Conservation (phyloP, 768 basidiomycete species). For the Phylloporus sp. region DNA sequence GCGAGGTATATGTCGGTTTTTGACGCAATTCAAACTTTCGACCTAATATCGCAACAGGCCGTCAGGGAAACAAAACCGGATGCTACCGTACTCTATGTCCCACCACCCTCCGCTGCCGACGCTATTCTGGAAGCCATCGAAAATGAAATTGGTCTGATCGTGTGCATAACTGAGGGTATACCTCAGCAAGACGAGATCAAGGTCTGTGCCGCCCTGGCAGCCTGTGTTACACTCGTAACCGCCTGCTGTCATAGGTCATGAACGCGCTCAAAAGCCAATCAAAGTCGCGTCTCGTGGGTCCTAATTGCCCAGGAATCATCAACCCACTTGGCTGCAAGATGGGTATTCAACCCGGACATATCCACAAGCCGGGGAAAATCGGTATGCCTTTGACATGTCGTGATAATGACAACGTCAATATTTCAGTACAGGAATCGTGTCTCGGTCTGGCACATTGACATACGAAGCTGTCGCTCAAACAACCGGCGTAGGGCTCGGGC, state of each 20-base stretch:
- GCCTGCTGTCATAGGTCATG: slow-evolving; percentile 55
- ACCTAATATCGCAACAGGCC: slow-evolving; percentile 48
- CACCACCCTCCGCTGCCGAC: slow-evolving; percentile 92
- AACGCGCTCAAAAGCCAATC: slow-evolving; percentile 93
- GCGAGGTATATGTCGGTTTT: slow-evolving; percentile 61
- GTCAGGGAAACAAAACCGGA: slow-evolving; percentile 83
- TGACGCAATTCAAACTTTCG: not conserved
- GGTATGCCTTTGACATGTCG: slow-evolving; percentile 44
- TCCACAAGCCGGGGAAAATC: slow-evolving; percentile 94
- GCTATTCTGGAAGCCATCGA: slow-evolving; percentile 99
- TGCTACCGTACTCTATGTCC: slow-evolving; percentile 95
- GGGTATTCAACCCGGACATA: slow-evolving; percentile 97
- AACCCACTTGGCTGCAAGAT: slow-evolving; percentile 98
- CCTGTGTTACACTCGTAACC: slow-evolving; percentile 1
- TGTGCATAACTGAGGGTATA: slow-evolving; percentile 98
- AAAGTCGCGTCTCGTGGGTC: slow-evolving; percentile 92
- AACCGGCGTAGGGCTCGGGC: slow-evolving; percentile 91
- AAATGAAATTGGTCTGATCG: slow-evolving; percentile 95
- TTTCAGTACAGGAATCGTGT: slow-evolving; percentile 69
- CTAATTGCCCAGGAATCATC: slow-evolving; percentile 98
- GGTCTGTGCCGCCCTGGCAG: slow-evolving; percentile 38
- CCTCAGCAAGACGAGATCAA: slow-evolving; percentile 96
- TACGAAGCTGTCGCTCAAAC: slow-evolving; percentile 99
- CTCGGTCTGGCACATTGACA: slow-evolving; percentile 92
- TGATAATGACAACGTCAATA: not conserved